Conservation (phyloP, 2,329 filamentous ascomycete species). For the Fusarium sp. region DNA sequence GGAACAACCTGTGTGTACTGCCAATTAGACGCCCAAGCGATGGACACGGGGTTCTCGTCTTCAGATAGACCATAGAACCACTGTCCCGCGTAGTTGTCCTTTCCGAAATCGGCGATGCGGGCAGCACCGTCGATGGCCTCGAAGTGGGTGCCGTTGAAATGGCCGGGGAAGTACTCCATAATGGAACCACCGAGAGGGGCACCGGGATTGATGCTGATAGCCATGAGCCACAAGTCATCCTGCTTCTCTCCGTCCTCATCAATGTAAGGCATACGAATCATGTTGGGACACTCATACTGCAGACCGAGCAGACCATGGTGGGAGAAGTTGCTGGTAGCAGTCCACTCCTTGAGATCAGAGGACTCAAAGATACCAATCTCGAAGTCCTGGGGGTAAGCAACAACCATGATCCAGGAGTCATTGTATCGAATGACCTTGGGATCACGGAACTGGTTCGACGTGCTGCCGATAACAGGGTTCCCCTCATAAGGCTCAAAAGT, state of each 20-base stretch:
- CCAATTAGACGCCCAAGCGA: constrained; percentile 53
- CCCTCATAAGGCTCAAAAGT: constrained; percentile 68
- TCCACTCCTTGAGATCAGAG: constrained; percentile 68
- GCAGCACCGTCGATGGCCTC: constrained; percentile 45
- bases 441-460: constrained; percentile 69
- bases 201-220: constrained; percentile 67
- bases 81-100: constrained; percentile 53
- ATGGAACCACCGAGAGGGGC: constrained; percentile 67
- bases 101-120: constrained; percentile 50
- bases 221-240: constrained; percentile 55
- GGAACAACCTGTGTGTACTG: constrained; percentile 49
- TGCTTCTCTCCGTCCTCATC: constrained; percentile 50
- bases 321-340: constrained; percentile 63
- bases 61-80: constrained; percentile 48
- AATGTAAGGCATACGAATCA: constrained; percentile 63
- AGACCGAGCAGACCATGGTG: constrained; percentile 62
- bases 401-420: constrained; percentile 67
- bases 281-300: constrained; percentile 73
- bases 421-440: constrained; percentile 72
- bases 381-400: constrained; percentile 64
- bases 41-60: constrained; percentile 46
- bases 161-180: constrained; percentile 66
- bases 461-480: constrained; percentile 70
- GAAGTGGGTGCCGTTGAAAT: constrained; percentile 74
- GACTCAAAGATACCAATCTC: constrained; percentile 71